Evolutionary conservation across 2,329 filamentous ascomycete genomes (phyloP).

Genomic region (Microdochium nivale): DNA sequence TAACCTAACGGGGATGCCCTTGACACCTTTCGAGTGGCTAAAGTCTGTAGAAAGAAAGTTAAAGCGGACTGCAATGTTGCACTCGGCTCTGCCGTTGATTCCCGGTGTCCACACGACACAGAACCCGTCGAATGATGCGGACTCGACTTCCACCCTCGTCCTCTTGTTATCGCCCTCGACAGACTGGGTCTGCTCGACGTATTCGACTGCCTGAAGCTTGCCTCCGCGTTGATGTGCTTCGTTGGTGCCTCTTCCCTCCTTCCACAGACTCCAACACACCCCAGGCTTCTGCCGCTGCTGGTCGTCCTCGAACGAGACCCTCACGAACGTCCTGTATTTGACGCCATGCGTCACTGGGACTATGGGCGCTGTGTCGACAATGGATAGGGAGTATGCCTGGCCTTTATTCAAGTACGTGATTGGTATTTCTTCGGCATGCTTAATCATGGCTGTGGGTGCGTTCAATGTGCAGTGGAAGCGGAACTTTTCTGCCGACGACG

Average conservation of each 20-base stretch:
- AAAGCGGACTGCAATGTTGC: conserved; percentile 84
- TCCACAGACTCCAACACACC: conserved; percentile 84
- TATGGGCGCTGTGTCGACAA: conserved; percentile 66
- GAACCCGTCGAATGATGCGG: conserved; percentile 86
- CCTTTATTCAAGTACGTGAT: conserved; percentile 98
- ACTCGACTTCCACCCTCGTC: conserved; percentile 62
- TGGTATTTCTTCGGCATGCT: conserved; percentile 80
- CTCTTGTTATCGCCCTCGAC: conserved; percentile 56
- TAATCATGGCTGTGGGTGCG: conserved; percentile 94
- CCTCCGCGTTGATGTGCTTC: conserved; percentile 92
- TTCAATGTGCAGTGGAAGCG: conserved; percentile 86
- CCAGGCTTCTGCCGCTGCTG: conserved; percentile 79
- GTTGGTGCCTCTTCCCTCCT: conserved; percentile 89
- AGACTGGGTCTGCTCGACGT: conserved; percentile 60
- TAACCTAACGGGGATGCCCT: conserved; percentile 88
- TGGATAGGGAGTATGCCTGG: conserved; percentile 81
- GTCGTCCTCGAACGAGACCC: conserved; percentile 96
- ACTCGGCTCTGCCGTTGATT: conserved; percentile 60
- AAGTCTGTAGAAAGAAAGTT: conserved; percentile 99
- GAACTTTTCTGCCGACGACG: conserved; percentile 60
- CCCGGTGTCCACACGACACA: conserved; percentile 82
- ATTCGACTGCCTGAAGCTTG: conserved; percentile 90
- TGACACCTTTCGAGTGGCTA: conserved; percentile 96
- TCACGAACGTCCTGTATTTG: conserved; percentile 81
- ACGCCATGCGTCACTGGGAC: conserved; percentile 50